These are phyloP conservation scores for Didymella arachidicola DNA, from an alignment of 2,329 filamentous ascomycete species.

Conservation along the genomic window DNA sequence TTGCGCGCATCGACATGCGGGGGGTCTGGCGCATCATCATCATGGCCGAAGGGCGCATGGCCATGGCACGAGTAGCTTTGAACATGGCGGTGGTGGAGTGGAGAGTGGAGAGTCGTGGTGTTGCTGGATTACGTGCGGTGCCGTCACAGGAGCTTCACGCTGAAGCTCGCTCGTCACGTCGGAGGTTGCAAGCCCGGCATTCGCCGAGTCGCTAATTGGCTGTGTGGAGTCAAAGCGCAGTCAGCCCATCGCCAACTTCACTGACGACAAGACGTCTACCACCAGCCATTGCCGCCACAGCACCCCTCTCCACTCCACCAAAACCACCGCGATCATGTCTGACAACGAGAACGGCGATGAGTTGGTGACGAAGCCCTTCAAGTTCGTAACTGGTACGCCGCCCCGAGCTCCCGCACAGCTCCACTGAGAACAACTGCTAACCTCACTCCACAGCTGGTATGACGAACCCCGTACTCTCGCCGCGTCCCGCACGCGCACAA, in stretches of 20 bases:
- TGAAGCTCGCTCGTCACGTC: slow-evolving; percentile 26
- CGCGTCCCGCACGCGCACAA: slow-evolving; percentile 18
- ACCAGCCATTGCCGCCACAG: slow-evolving; percentile 44
- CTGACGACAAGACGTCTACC: slow-evolving; percentile 38
- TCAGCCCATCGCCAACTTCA: slow-evolving; percentile 46
- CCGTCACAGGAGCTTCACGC: slow-evolving; percentile 38
- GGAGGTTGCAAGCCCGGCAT: slow-evolving; percentile 38
- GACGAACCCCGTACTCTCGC: slow-evolving; percentile 30
- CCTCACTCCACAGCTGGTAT: slow-evolving; percentile 50
- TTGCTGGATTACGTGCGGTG: slow-evolving; percentile 38
- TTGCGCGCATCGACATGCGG: slow-evolving; percentile 50
- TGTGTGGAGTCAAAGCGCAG: slow-evolving; percentile 45
- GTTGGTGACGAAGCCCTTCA: slow-evolving; percentile 98
- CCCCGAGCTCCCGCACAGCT: slow-evolving; percentile 22
- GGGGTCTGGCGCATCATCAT: slow-evolving; percentile 50
- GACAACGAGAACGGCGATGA: slow-evolving; percentile 69
- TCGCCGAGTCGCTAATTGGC: slow-evolving; percentile 45
- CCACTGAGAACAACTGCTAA: slow-evolving; percentile 40
- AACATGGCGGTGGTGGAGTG: slow-evolving; percentile 40
- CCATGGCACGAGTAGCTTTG: slow-evolving; percentile 50
- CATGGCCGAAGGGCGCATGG: slow-evolving; percentile 53
- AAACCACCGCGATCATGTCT: slow-evolving; percentile 77
- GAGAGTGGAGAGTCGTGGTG: slow-evolving; percentile 35
- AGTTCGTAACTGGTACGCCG: slow-evolving; percentile 96
- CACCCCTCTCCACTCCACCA: slow-evolving; percentile 27